phyloP scores from a whole-genome alignment of 2,329 filamentous ascomycete genomes.

The Aureobasidium uvarum region DNA sequence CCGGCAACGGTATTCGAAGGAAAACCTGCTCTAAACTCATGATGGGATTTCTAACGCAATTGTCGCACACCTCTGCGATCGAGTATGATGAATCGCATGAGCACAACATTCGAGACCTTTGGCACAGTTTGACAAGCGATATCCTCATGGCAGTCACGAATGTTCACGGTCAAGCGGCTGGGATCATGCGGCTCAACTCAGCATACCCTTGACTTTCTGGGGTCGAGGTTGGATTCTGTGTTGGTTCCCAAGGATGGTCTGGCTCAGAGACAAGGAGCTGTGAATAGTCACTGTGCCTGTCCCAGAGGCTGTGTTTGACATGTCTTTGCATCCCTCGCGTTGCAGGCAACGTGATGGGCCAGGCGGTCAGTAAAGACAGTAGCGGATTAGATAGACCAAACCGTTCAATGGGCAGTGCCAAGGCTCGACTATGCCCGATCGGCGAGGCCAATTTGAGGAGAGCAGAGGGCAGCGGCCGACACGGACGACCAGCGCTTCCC shows the following conservation, averaged over 20 bases:
- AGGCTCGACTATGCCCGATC: slow-evolving; percentile 2
- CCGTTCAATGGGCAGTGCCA: slow-evolving; percentile 5
- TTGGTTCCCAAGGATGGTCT: background rate
- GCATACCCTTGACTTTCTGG: slow-evolving; percentile 4
- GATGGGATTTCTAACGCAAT: background rate
- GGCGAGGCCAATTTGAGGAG: slow-evolving; percentile 18
- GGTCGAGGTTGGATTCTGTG: background rate
- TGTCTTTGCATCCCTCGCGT: background rate
- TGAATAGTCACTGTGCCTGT: background rate
- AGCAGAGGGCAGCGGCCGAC: background rate
- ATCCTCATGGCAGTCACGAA: background rate
- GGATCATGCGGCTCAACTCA: background rate
- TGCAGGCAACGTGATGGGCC: background rate
- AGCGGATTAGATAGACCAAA: slow-evolving; percentile 14
- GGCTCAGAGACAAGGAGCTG: background rate
- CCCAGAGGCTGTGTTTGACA: background rate
- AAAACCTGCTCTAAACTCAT: background rate
- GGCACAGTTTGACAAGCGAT: background rate
- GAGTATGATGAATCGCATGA: background rate
- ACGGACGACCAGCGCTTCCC: background rate
- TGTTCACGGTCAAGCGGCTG: background rate
- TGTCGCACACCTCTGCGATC: background rate
- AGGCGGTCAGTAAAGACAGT: slow-evolving; percentile 20
- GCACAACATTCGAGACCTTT: background rate
- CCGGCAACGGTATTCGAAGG: background rate